Percentiles rank a stretch among this genome's conserved stretches.
These are phyloP conservation scores for Batkoa obscura DNA, from an alignment of 371 early-diverging fungal genomes.

Conservation along the genomic window DNA sequence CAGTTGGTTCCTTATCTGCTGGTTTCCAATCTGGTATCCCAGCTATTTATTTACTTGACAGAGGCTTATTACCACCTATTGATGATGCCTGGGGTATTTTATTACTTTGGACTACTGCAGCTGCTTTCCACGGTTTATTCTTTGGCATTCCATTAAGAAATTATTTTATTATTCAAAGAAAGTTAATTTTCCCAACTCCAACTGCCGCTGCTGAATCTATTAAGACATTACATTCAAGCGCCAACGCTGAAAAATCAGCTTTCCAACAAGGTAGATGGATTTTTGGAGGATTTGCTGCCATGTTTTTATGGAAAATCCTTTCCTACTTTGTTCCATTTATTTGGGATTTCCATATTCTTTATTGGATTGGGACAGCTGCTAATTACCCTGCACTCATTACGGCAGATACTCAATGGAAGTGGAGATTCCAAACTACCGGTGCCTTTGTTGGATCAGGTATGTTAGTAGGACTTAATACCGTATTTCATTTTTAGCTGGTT, in stretches of 20 bases:
- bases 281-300: constrained; percentile 20
- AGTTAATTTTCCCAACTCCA: constrained; percentile 49
- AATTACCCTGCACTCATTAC: constrained; percentile 19
- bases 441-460: constrained; percentile 55
- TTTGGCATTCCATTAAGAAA: constrained; percentile 51
- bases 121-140: constrained; percentile 54
- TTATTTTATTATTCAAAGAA: constrained; percentile 46
- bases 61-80: constrained; percentile 22
- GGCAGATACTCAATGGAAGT: constrained; percentile 35
- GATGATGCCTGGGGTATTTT: constrained; percentile 26
- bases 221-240: constrained; percentile 29
- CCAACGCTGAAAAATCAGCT: constrained; percentile 19
- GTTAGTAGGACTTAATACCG: constrained; percentile 35
- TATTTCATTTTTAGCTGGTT: constrained; percentile 1
- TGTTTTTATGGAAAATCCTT: constrained; percentile 26
- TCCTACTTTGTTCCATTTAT: constrained; percentile 37
- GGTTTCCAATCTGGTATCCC: constrained; percentile 50
- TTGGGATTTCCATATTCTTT: constrained; percentile 28
- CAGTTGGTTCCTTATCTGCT: constrained; percentile 47
- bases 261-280: constrained; percentile 23
- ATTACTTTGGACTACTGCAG: constrained; percentile 29
- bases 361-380: constrained; percentile 29
- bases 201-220: constrained; percentile 49
- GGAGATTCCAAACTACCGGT: constrained; percentile 26
- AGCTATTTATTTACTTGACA: constrained; percentile 37